Base-by-base conservation (phyloP, 2,329 filamentous ascomycete species). In the Fusarium sp. region DNA sequence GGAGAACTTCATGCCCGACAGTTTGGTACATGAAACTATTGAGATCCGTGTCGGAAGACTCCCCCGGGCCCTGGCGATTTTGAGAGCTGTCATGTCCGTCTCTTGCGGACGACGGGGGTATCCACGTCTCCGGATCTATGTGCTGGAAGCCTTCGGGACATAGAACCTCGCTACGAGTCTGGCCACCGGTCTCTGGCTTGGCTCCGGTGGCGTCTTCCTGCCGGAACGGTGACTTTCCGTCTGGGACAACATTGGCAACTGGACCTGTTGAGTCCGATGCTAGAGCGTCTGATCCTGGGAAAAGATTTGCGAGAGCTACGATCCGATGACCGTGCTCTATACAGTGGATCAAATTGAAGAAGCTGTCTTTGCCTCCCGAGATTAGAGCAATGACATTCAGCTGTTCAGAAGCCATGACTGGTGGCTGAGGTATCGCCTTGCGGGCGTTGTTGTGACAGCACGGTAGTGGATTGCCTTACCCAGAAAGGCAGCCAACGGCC, bases 21-120 rank as follows among this genome's bases (percentile, higher is more conserved):
- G 96, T 99, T 84, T 99, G 96, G 84, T 98, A 99, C 96, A 99
- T 99, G 89, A 96, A 98, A 83, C 94, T 98, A 81, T 99, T 94
- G 74, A 97, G 86, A 79, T 98, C 83, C 49, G 76, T 78, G 48
- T 83, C 78, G 56, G 72, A 61, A 63, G 62, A 18, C 59, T 72
- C 61, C 49, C 65, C 61, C 34, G 49, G 42, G 32, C 53, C 46
- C 42, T 67, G 46, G 57, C 41, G 45, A 49, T 57, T 13, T 49
- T 63, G 42, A 52, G 49, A 22, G 25, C 41, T 56, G 48, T 55
- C 57, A 68, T 65, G 47, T 45, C 45, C 14, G 27, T 54, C 46
- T 45, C 34, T 32, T 37, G 51, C 47, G 42, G 58, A 54, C 22
- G 56, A 42, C 42, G 49, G 68, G 65, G 65, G 51, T 58, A 62